These are phyloP conservation scores for Angomonas deanei DNA, from an alignment of 208 protist species.

Conservation along the genomic window DNA sequence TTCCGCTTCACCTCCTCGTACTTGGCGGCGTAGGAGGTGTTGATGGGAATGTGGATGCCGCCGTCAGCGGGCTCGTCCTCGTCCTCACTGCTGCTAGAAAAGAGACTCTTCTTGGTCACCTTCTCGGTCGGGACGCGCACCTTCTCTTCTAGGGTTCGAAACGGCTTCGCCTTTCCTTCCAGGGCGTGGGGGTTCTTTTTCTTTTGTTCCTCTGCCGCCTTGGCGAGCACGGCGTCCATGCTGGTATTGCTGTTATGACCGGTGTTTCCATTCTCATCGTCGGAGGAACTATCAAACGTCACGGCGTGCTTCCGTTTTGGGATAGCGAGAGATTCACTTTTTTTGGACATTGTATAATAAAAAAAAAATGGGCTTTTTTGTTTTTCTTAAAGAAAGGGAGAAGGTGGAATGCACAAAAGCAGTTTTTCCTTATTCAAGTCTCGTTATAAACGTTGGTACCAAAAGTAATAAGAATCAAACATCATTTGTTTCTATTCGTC, in stretches of 20 bases:
- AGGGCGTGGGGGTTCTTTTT: slow-evolving; percentile 66
- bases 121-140: not conserved
- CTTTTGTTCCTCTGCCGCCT: slow-evolving; percentile 33
- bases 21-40: slow-evolving; percentile 69
- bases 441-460: too few species aligned
- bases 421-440: too few species aligned
- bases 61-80: slow-evolving; percentile 3
- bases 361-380: slow-evolving; percentile 13
- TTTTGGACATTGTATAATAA: slow-evolving; percentile 8
- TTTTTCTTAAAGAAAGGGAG: slow-evolving; percentile 2
- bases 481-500: too few species aligned
- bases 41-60: slow-evolving; percentile 45
- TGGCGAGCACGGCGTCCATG: slow-evolving; percentile 2
- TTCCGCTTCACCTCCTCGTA: slow-evolving; percentile 88
- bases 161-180: not conserved
- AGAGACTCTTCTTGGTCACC: not conserved
- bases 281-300: not conserved
- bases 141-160: not conserved
- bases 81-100: not conserved
- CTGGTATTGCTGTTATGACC: slow-evolving; percentile 16
- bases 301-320: not conserved
- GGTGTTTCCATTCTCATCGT: slow-evolving; percentile 27
- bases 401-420: slow-evolving; percentile 6
- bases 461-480: too few species aligned
- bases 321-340: not conserved